phyloP scores from a whole-genome alignment of 176 grass and related monocot species.

The Zea mays region Zm-B73-REFERENCE-NAM-5.0 NC_050096.1:194980001-194980500 shows the following conservation, averaged over 20 bases:
- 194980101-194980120: neutral
- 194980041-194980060: slow-evolving; percentile 26
- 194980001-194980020: neutral
- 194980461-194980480: slow-evolving; percentile 57
- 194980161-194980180: slow-evolving; percentile 30
- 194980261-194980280: neutral
- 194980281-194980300: neutral
- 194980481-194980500: slow-evolving; percentile 74
- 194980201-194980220: neutral
- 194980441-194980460: slow-evolving; percentile 92
- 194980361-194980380: slow-evolving; percentile 16
- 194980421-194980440: slow-evolving; percentile 90
- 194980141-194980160: neutral
- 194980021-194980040: slow-evolving; percentile 17
- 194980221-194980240: neutral
- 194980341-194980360: neutral
- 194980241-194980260: neutral
- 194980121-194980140: neutral
- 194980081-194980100: neutral
- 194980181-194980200: neutral
- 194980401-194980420: slow-evolving; percentile 24
- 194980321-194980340: neutral
- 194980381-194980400: neutral
- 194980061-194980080: slow-evolving; percentile 5
- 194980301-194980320: slow-evolving; percentile 5